Conservation (phyloP, 169 alveolate genomes). For the Neospora caninum region DNA sequence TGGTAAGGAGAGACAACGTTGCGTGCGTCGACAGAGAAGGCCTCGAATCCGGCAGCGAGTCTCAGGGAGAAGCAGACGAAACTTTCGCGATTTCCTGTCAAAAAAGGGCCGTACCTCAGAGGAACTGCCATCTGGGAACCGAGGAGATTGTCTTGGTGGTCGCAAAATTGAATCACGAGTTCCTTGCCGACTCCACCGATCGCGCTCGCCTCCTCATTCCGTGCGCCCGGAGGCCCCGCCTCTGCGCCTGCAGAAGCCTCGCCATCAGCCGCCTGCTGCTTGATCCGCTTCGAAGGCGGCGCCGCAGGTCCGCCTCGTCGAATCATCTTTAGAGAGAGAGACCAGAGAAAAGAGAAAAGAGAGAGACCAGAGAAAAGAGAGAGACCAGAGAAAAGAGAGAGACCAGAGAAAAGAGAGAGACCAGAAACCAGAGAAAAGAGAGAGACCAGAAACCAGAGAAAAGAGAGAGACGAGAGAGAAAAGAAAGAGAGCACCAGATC, state of each 20-base stretch:
- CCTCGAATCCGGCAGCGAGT: no score
- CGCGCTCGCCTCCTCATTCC: not conserved
- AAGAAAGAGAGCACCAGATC: not conserved
- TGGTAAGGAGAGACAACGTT: no score
- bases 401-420: no score
- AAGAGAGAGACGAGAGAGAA: not conserved
- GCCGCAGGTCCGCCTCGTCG: not conserved
- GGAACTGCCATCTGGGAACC: slow-evolving; percentile 59
- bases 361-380: not conserved
- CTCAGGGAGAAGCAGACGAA: no score
- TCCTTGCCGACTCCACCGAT: not conserved
- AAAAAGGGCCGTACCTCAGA: not conserved
- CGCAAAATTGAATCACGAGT: slow-evolving; percentile 51
- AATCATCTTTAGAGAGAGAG: not conserved
- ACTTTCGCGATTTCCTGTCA: no score
- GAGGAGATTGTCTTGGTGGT: slow-evolving; percentile 9
- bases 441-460: not conserved
- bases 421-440: no score
- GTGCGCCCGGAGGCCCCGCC: no score
- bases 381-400: not conserved
- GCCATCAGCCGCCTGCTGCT: no score
- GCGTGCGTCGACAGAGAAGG: no score
- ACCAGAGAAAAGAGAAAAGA: not conserved
- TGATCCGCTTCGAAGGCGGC: not conserved
- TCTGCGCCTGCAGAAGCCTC: no score